Percentiles rank a stretch among this genome's conserved stretches.
Conservation (phyloP, 2,329 filamentous ascomycete genomes). For the Curvularia sp. region DNA sequence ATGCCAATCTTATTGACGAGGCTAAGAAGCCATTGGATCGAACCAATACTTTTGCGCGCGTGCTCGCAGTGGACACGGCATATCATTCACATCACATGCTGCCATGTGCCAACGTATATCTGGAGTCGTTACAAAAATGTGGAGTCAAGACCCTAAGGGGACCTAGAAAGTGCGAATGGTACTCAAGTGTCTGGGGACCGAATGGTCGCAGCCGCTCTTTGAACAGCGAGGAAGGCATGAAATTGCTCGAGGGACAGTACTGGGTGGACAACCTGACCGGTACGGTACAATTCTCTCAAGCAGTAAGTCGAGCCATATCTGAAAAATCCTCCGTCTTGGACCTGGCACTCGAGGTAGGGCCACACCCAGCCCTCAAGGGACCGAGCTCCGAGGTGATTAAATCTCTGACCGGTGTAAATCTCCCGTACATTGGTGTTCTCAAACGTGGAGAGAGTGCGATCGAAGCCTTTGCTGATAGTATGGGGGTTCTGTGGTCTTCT, state of each 20-base stretch:
- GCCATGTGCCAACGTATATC: conserved; percentile 6
- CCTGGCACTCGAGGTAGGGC: conserved; percentile 52
- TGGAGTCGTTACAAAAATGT: neutral
- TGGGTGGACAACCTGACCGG: no score
- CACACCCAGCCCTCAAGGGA: conserved; percentile 54
- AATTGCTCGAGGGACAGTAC: no score
- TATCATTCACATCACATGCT: conserved; percentile 51
- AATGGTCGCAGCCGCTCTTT: no score
- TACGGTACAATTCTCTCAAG: no score
- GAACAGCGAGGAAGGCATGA: no score
- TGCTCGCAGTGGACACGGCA: conserved; percentile 50
- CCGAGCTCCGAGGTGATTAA: conserved; percentile 14
- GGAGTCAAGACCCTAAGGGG: neutral
- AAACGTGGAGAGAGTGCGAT: conserved; percentile 23
- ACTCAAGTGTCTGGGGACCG: conserved; percentile 13
- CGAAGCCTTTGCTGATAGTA: conserved; percentile 23
- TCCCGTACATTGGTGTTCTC: conserved; percentile 12
- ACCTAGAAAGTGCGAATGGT: neutral
- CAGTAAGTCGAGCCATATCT: no score
- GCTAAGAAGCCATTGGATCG: neutral
- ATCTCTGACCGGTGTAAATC: neutral
- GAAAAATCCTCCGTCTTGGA: no score
- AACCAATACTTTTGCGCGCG: conserved; percentile 10
- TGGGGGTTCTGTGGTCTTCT: conserved; percentile 23
- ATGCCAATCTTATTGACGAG: neutral